Evolutionary conservation across 768 basidiomycete genomes (phyloP).

Genomic region (Auricularia sp.): DNA sequence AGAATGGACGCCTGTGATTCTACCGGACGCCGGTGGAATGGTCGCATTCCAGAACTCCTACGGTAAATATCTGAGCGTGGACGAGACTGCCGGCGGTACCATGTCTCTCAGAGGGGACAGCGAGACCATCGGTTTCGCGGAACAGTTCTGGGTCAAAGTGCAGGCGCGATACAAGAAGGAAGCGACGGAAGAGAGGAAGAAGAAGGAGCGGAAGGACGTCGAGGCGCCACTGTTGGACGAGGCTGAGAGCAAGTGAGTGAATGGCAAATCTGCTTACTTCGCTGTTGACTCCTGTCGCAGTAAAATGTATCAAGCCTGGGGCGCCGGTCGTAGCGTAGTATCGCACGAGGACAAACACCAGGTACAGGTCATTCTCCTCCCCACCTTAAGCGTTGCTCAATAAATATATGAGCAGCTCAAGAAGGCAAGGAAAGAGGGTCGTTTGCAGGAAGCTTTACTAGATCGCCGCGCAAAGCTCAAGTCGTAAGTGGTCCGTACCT

Average conservation of each 20-base stretch:
- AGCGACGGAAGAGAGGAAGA: slow-evolving; percentile 60
- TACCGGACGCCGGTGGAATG: slow-evolving; percentile 62
- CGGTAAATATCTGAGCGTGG: slow-evolving; percentile 76
- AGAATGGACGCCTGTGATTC: slow-evolving; percentile 81
- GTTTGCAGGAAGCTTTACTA: slow-evolving; percentile 69
- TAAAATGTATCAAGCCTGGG: slow-evolving; percentile 73
- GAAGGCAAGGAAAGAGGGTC: slow-evolving; percentile 66
- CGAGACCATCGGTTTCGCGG: slow-evolving; percentile 75
- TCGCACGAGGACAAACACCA: slow-evolving; percentile 65
- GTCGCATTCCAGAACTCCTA: slow-evolving; percentile 76
- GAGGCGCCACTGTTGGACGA: slow-evolving; percentile 51
- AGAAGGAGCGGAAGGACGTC: slow-evolving; percentile 43
- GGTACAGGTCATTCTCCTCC: slow-evolving; percentile 12
- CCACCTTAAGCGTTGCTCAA: no score
- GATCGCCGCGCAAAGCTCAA: slow-evolving; percentile 77
- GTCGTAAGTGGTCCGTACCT: slow-evolving; percentile 37
- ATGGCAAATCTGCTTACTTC: not conserved
- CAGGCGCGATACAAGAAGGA: slow-evolving; percentile 85
- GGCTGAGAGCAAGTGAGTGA: slow-evolving; percentile 57
- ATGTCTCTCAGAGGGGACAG: slow-evolving; percentile 74
- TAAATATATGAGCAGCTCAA: slow-evolving; percentile 32
- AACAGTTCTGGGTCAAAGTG: slow-evolving; percentile 83
- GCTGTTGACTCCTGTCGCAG: slow-evolving; percentile 27
- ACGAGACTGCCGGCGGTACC: slow-evolving; percentile 78
- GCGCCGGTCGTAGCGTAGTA: slow-evolving; percentile 62